phyloP scores from a whole-genome alignment of 2,329 filamentous ascomycete genomes.

The Ampelomyces quisqualis region DNA sequence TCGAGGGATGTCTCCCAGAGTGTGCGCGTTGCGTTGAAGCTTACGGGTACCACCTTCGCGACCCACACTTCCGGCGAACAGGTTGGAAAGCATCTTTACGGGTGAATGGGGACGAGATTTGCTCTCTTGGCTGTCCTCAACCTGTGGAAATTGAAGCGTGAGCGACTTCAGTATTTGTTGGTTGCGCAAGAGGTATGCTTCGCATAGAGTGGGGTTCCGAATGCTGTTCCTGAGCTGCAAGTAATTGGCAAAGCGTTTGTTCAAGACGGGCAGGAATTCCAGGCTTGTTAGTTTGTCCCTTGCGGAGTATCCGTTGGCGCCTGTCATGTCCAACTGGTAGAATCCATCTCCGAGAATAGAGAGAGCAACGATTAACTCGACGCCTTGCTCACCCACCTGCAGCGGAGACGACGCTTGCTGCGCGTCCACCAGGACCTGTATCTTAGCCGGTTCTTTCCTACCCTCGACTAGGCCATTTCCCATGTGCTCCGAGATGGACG shows the following conservation, averaged over 20 bases:
- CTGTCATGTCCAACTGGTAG: slow-evolving; percentile 60
- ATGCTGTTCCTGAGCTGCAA: slow-evolving; percentile 70
- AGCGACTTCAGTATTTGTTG: slow-evolving; percentile 73
- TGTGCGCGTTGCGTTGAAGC: slow-evolving; percentile 37
- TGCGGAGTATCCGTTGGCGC: slow-evolving; percentile 69
- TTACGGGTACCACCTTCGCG: slow-evolving; percentile 43
- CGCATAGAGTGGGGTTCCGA: slow-evolving; percentile 63
- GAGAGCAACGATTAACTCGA: slow-evolving; percentile 70
- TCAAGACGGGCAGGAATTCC: slow-evolving; percentile 73
- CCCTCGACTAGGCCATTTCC: slow-evolving; percentile 63
- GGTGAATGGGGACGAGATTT: slow-evolving; percentile 80
- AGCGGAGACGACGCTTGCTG: slow-evolving; percentile 61
- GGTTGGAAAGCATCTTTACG: slow-evolving; percentile 83
- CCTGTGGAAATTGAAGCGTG: slow-evolving; percentile 61
- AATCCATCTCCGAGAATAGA: slow-evolving; percentile 55
- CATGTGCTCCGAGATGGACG: slow-evolving; percentile 72
- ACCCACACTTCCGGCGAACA: slow-evolving; percentile 64
- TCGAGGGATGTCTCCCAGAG: slow-evolving; percentile 40
- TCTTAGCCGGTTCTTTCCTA: slow-evolving; percentile 65
- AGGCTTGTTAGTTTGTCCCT: slow-evolving; percentile 71
- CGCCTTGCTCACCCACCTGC: slow-evolving; percentile 53
- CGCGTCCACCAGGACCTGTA: slow-evolving; percentile 73
- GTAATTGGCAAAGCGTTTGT: slow-evolving; percentile 71
- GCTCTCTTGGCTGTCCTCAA: slow-evolving; percentile 51
- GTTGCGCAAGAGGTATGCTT: slow-evolving; percentile 74